Percentiles rank a stretch among this genome's conserved stretches.
phyloP scores from a whole-genome alignment of 371 early-diverging fungal species.

The Saksenaea vasiformis region DNA sequence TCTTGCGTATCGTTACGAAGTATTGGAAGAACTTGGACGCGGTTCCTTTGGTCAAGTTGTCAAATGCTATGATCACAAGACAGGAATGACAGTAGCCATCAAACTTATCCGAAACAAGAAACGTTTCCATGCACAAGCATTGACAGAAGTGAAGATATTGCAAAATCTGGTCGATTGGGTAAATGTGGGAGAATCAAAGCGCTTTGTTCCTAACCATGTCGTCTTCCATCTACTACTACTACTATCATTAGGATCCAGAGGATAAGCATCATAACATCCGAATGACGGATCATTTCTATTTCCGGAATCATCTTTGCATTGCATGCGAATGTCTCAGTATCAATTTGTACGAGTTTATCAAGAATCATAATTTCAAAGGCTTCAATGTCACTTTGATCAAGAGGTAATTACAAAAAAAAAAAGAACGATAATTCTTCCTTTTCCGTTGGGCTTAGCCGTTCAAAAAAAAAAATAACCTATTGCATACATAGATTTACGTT shows the following conservation, averaged over 20 bases:
- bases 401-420: conserved; percentile 38
- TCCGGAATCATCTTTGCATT: conserved; percentile 94
- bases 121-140: conserved; percentile 93
- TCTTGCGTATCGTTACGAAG: conserved; percentile 89
- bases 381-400: conserved; percentile 81
- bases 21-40: conserved; percentile 87
- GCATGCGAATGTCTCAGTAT: conserved; percentile 93
- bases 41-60: conserved; percentile 99
- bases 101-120: conserved; percentile 96
- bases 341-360: conserved; percentile 97
- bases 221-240: neutral
- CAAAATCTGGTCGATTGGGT: conserved; percentile 71
- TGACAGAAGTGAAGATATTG: conserved; percentile 93
- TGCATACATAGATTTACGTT: conserved; percentile 60
- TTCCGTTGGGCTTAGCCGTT: neutral
- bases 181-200: conserved; percentile 12
- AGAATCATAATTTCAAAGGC: conserved; percentile 91
- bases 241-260: conserved; percentile 66
- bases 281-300: conserved; percentile 90
- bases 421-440: neutral
- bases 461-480: too few relatives aligned
- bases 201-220: too few relatives aligned
- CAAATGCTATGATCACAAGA: conserved; percentile 90
- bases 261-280: conserved; percentile 81
- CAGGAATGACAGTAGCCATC: conserved; percentile 86